Evolutionary conservation across 306 rosid species (phyloP).

Genomic region (Cucurbita pepo): DNA sequence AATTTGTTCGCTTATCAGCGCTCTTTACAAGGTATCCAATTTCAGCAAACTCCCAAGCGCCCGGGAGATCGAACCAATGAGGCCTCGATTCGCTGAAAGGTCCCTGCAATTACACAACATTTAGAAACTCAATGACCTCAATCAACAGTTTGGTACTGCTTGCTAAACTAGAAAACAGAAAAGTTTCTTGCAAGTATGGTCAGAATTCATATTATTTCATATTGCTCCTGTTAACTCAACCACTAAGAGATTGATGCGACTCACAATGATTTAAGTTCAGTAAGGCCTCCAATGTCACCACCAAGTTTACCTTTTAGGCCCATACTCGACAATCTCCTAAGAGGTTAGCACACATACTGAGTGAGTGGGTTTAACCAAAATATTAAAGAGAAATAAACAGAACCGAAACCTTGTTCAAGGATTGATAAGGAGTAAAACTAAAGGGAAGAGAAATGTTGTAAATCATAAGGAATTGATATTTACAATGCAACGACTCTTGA

Average conservation of each 20-base stretch:
- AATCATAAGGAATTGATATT: not conserved
- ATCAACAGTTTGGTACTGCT: not conserved
- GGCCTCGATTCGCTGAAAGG: slow-evolving; percentile 44
- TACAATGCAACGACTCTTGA: slow-evolving; percentile 74
- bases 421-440: not conserved
- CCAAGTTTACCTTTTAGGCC: slow-evolving; percentile 42
- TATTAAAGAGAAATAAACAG: no score
- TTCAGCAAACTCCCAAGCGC: slow-evolving; percentile 29
- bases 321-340: slow-evolving; percentile 45
- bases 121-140: slow-evolving; percentile 8
- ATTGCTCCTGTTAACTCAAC: not conserved
- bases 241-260: slow-evolving; percentile 9
- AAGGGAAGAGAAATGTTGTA: not conserved
- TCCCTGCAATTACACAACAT: slow-evolving; percentile 33
- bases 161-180: not conserved
- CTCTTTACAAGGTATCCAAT: slow-evolving; percentile 57
- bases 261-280: slow-evolving; percentile 53
- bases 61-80: slow-evolving; percentile 38
- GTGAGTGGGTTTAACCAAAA: not conserved
- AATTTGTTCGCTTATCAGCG: slow-evolving; percentile 5
- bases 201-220: not conserved
- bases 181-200: not conserved
- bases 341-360: not conserved
- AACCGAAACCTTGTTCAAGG: no score
- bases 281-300: slow-evolving; percentile 48